Conservation (phyloP, 2,329 filamentous ascomycete genomes). For the Alternaria brassicae region DNA sequence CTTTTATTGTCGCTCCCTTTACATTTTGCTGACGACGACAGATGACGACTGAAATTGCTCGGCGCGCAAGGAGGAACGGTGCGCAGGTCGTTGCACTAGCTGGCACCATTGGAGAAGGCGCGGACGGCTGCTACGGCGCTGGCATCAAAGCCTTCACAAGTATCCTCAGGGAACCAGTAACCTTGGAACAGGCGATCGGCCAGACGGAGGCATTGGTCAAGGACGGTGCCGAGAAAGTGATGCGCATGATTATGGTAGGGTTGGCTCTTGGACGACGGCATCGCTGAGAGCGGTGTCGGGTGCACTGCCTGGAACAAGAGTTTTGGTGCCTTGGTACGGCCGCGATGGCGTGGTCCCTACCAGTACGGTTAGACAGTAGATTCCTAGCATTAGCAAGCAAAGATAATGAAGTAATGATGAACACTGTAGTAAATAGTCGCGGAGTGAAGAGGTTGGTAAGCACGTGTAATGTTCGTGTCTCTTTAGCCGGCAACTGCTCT, state of each 20-base stretch:
- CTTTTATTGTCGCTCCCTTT: not conserved
- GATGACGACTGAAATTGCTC: slow-evolving; percentile 61
- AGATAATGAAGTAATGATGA: slow-evolving; percentile 1
- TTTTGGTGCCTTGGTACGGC: slow-evolving; percentile 11
- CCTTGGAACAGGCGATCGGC: slow-evolving; percentile 45
- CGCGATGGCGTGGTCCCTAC: not conserved
- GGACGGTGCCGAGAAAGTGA: slow-evolving; percentile 49
- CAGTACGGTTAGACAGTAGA: not conserved
- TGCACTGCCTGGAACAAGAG: slow-evolving; percentile 11
- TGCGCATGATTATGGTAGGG: slow-evolving; percentile 50
- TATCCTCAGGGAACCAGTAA: slow-evolving; percentile 44
- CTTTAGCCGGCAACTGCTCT: not conserved
- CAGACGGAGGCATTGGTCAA: slow-evolving; percentile 46
- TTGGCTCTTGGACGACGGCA: slow-evolving; percentile 32
- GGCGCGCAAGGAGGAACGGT: slow-evolving; percentile 55
- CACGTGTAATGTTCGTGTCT: not conserved
- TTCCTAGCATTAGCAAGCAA: not conserved
- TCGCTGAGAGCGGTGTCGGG: slow-evolving; percentile 2
- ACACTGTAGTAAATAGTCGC: not conserved
- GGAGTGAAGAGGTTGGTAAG: not conserved
- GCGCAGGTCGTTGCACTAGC: slow-evolving; percentile 56
- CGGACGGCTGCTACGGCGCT: slow-evolving; percentile 36
- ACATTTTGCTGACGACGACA: slow-evolving; percentile 28
- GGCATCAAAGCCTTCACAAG: slow-evolving; percentile 49
- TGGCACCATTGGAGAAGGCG: slow-evolving; percentile 41